Evolutionary conservation across 2,329 filamentous ascomycete species (phyloP), one percentile per base, ranked within the genome.

Genomic region (Paracoccidioides brasiliensis): DNA sequence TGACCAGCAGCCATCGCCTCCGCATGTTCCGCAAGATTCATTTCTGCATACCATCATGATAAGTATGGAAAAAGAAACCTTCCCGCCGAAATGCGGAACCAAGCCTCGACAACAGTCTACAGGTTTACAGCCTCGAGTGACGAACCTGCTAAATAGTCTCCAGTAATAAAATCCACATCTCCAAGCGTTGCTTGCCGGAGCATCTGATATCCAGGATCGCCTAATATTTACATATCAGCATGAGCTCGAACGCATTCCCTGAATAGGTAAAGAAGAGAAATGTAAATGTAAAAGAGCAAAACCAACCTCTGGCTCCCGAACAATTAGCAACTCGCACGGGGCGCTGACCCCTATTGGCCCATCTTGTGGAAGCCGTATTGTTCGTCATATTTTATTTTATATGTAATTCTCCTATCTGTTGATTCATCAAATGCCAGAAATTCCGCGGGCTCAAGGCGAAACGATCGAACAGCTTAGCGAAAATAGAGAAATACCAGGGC

Each of bases 101-200:
- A 22, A 22, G 22, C 22, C 22, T 22, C 56, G 55, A 62, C 2
- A 22, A 22, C 15, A 9, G 33, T 52, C n/a, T 52, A 40, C n/a
- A n/a, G 2, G n/a, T 42, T 15, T 28, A 22, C 38, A 6, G 5
- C 5, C 15, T 42, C 30, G 22, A 48, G 48, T 22, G 12, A 48
- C 42, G 14, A 10, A 54, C 73, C 74, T 8, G 74, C 73, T 41
- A 78, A 70, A 60, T 77, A 80, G 58, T 80, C 78, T 9, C 77
- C 77, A 0, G 76, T 79, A 49, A 80, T 78, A 15, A 79, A 75
- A 60, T 80, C 77, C 9, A 74, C 66, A 43, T 67, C 69, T 56
- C 67, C 69, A 35, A 64, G 52, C 1, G 61, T 69, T 3, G 65
- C 68, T 59, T 70, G 69, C n/a, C 64, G 65, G 38, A 64, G 63